Base-by-base conservation (phyloP, 2,329 filamentous ascomycete species). In the Apiospora sp. region DNA sequence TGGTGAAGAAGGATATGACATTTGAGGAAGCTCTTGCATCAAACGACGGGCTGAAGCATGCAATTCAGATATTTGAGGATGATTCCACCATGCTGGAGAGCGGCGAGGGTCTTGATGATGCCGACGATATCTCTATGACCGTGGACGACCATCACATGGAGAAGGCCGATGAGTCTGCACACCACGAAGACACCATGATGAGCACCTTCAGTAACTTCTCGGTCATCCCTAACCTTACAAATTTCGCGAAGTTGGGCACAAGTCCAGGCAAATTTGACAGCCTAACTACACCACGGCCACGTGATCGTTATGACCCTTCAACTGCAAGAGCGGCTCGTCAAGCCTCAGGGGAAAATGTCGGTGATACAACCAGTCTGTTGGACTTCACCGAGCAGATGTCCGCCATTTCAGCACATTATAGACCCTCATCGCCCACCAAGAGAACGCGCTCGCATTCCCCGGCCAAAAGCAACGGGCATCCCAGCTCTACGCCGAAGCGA, bases 181-280 rank as follows among this genome's bases (percentile, higher is more conserved):
- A 88, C 61, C 89, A 87, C 1, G 92, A 94, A 75, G 92, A 94
- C 76, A 93, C 91, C 64, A 84, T 92, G 89, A 87, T 94, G 82
- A 98, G 94, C 85, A 91, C 89, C 13, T 98, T 98, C 82, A 98
- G 94, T 85, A 91, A 89, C 16, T 98, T 98, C 82, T 98, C 96
- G 1, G 94, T 94, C 12, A 90, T 98, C 71, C 94, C 94, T 7
- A 94, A 96, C 78, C 90, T 96, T 90, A 96, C 94, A 27, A 91
- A 92, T 78, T 94, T 97, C 78, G 92, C 94, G 12, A 91, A 91
- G 75, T 84, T 96, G 71, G 91, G 92, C 71, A 90, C 92, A 74
- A 92, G 88, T 58, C 90, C 91, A 19, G 84, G 86, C 34, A 92
- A 90, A 77, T 81, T 82, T 77, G 85, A 83, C 74, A 82, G 75